Conservation (phyloP, 495 filamentous ascomycete species). For the Oleoguttula mirabilis region DNA sequence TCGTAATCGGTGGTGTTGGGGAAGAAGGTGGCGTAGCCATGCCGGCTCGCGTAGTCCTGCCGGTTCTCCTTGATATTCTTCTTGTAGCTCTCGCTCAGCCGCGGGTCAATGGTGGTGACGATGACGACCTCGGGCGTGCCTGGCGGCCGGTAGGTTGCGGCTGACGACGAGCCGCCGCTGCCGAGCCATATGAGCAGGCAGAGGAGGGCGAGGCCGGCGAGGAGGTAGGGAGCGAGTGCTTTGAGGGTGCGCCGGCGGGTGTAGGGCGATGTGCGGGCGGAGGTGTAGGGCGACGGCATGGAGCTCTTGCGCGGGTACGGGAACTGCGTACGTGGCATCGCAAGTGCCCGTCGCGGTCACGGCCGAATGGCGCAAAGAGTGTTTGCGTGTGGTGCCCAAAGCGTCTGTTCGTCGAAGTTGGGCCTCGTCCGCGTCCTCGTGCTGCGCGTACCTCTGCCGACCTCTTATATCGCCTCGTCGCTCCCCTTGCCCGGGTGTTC, state of each 20-base stretch:
- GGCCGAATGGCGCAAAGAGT: too few relatives aligned
- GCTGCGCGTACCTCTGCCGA: too few relatives aligned
- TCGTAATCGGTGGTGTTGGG: slow-evolving; percentile 66
- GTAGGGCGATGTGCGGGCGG: not conserved
- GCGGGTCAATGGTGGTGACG: slow-evolving; percentile 69
- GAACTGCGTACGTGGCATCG: slow-evolving; percentile 15
- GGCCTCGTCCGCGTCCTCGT: too few relatives aligned
- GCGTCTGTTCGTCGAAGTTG: too few relatives aligned
- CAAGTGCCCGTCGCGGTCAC: too few relatives aligned
- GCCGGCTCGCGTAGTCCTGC: slow-evolving; percentile 70
- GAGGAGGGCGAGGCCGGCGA: slow-evolving; percentile 7
- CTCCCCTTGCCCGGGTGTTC: too few relatives aligned
- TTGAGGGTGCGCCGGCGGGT: slow-evolving; percentile 7
- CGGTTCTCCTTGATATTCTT: slow-evolving; percentile 69
- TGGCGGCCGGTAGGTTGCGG: slow-evolving; percentile 29
- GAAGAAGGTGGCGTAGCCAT: slow-evolving; percentile 86
- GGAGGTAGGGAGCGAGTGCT: slow-evolving; percentile 7
- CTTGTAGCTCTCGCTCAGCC: slow-evolving; percentile 47
- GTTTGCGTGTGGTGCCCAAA: too few relatives aligned
- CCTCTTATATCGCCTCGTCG: too few relatives aligned
- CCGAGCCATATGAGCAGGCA: slow-evolving; percentile 6
- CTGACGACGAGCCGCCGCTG: too few relatives aligned
- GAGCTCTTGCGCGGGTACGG: slow-evolving; percentile 22
- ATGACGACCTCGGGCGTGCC: slow-evolving; percentile 73
- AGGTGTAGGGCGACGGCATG: slow-evolving; percentile 3